Evolutionary conservation across 2,329 filamentous ascomycete species (phyloP), one percentile per base, ranked within the genome.

Genomic region (Colletotrichum theobromicola): DNA sequence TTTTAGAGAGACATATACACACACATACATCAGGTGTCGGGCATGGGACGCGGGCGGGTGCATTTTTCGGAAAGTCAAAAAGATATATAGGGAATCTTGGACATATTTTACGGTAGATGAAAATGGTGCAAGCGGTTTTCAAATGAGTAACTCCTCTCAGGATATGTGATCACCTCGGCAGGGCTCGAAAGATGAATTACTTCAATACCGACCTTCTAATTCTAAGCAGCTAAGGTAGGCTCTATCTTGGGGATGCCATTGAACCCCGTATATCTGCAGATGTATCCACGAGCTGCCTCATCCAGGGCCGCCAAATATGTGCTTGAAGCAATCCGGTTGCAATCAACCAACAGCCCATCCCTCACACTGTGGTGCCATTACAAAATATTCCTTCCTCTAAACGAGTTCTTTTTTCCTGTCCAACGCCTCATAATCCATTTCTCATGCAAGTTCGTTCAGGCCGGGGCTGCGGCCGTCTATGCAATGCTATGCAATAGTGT

Each of bases 351-450:
- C 7, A 7, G 60, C 24, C 66, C 67, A 15, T 30, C 26, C 42
- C 58, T 18, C 42, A 28, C 42, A 64, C 55, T 32, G 18, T 46
- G 50, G 67, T 70, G 63, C 63, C 63, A 66, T 66, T 66, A 66
- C 42, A 66, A 35, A 26, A 50, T 53, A 18, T 30, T 8, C 26
- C 18, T 46, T 15, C 58, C 26, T 61, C 61, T 50, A 55, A 53
- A 28, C 10, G 30, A 37, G 12, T 18, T 34, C 10, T n/a, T 58
- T 55, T 42, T 24, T 4, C 61, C 64, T 35, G 30, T 16, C 72
- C 21, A 76, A 76, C 72, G 75, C 75, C 72, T 72, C 58, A 68
- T 76, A 53, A 74, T 72, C 64, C 69, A 37, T 75, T 57, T 55
- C 62, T 76, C 75, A 75, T 76, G 68, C 35, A 64, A 57, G 26